Conservation (phyloP, 768 basidiomycete species). For the Astraeus odoratus region DNA sequence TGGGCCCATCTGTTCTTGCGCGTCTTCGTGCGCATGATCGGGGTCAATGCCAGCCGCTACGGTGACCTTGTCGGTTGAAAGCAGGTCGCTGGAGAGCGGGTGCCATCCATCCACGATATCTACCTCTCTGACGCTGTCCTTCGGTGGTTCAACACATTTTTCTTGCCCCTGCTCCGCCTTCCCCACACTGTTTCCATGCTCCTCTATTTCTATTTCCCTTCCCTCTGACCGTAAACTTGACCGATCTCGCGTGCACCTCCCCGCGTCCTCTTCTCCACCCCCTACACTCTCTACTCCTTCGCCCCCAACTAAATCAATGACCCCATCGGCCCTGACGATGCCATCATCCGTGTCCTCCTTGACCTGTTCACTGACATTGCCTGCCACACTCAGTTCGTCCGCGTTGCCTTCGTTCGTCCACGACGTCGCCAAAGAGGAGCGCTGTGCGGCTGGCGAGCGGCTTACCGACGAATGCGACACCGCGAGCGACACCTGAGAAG, state of each 20-base stretch:
- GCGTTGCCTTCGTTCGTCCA: conserved; percentile 13
- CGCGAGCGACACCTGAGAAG: conserved; percentile 4
- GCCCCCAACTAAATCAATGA: conserved; percentile 1
- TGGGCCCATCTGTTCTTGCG: not conserved
- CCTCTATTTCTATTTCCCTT: too few relatives aligned
- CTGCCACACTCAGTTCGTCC: conserved; percentile 6
- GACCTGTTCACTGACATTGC: conserved; percentile 1
- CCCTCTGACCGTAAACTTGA: too few relatives aligned
- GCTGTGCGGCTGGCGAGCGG: not conserved
- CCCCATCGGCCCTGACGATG: not conserved
- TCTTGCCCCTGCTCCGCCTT: not conserved
- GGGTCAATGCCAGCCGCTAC: too few relatives aligned
- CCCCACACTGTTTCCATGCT: not conserved
- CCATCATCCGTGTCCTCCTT: conserved; percentile 3
- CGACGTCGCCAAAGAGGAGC: conserved; percentile 23
- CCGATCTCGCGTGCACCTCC: not conserved
- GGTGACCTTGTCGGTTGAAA: conserved; percentile 7
- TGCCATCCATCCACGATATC: conserved; percentile 23
- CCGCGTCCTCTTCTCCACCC: not conserved
- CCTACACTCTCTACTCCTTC: conserved; percentile 1
- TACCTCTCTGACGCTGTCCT: conserved; percentile 12
- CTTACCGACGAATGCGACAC: conserved; percentile 14
- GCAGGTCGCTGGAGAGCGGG: conserved; percentile 9
- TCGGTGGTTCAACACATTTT: not conserved
- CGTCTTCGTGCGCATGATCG: not conserved